Evolutionary conservation across 2,329 filamentous ascomycete species (phyloP), one percentile per base, ranked within the genome.

Genomic region (Clarireedia paspali): DNA sequence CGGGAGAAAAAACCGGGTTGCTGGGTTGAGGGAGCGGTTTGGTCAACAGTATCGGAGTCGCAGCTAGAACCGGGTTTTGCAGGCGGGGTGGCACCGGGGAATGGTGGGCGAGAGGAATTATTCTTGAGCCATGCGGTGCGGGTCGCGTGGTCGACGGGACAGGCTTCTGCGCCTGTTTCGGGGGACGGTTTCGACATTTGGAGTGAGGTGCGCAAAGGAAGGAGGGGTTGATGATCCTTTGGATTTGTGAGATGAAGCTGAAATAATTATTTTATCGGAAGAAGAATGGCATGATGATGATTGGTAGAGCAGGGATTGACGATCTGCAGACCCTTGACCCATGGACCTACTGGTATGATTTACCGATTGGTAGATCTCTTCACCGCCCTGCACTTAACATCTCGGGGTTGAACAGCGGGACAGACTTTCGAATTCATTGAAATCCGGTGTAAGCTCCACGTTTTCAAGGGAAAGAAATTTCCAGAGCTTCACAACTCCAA

Each of bases 121-220:
- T 68, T 59, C 59, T 69, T 77, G 39, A 97, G 80, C 92, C 92
- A 99, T 65, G 87, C 83, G 66, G 91, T 87, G 66, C 94, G 87
- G 52, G 90, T 87, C 67, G 89, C 88, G 74, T 91, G 88, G 73
- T 97, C 91, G 67, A 97, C 90, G 5, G 94, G 94, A 67, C 94
- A 97, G 57, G 77, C 77, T 61, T 74, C 71, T 53, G 27, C 46
- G 20, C 71, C 65, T 51, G 66, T 62, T 47, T 62, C 34, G 51
- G 62, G 60, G 39, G 59, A 54, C n/a, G 63, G 60, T 60, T 68
- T 67, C 14, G 66, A 55, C 66, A 68, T 68, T 40, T 39, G 60
- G 44, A 26, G 44, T 51, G 15, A 20, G 20, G 34, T 48, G 20
- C n/a, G 44, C 34, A 24, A 3, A 15, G 20, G 20, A 20, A 17